Conservation (phyloP, 1,284 basidiomycete genomes). For the Jaminaea rosea region DNA sequence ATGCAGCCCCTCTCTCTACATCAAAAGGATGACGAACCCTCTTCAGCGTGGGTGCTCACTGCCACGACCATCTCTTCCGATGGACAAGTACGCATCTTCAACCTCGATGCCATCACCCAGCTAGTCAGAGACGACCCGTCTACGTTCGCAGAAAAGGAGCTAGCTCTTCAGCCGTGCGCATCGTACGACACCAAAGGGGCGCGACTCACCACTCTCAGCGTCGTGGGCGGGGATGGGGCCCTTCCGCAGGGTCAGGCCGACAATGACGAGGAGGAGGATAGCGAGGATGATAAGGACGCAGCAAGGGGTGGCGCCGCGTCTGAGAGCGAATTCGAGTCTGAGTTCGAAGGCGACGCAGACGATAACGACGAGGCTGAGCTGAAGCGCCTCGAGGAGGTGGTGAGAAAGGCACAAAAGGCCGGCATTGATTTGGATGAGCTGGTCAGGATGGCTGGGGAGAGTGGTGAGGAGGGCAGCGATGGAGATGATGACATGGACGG, state of each 20-base stretch:
- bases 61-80: constrained; percentile 43
- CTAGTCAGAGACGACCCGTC: constrained; percentile 1
- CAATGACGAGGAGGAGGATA: constrained; percentile 4
- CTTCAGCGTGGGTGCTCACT: constrained; percentile 1
- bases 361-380: constrained; percentile 10
- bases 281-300: constrained; percentile 6
- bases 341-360: not conserved
- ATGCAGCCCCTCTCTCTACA: constrained; percentile 15
- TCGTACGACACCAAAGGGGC: constrained; percentile 36
- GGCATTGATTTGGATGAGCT: constrained; percentile 11
- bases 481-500: constrained; percentile 3
- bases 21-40: constrained; percentile 6
- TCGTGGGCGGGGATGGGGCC: constrained; percentile 20
- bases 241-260: not conserved
- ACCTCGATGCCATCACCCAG: constrained; percentile 16
- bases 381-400: constrained; percentile 11
- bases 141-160: too few relatives aligned
- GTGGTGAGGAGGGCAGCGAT: not conserved
- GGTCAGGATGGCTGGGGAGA: not conserved
- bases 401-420: constrained; percentile 8
- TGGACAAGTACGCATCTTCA: constrained; percentile 39
- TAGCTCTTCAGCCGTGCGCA: constrained; percentile 19
- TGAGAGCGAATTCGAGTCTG: not conserved
- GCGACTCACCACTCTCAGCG: constrained; percentile 38
- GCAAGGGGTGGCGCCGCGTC: not conserved